Evolutionary conservation across 495 filamentous ascomycete species (phyloP).

Genomic region (Corynascus novoguineensis): DNA sequence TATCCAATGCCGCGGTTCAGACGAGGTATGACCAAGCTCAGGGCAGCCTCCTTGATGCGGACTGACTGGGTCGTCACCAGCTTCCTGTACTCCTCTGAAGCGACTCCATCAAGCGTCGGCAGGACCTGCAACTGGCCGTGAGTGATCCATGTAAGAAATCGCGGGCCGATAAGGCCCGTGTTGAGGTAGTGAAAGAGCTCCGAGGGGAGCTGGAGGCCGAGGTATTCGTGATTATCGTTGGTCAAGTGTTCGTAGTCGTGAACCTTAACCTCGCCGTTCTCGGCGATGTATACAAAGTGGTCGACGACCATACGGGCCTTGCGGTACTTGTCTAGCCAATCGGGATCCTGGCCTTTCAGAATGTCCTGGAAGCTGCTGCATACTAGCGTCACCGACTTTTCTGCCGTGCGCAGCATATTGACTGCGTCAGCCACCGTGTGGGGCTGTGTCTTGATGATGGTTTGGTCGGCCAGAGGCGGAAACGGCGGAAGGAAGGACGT

Average conservation of each 20-base stretch:
- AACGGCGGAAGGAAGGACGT: conserved; percentile 72
- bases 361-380: conserved; percentile 69
- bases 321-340: conserved; percentile 79
- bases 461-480: conserved; percentile 60
- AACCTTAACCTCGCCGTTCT: conserved; percentile 66
- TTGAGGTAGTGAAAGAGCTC: conserved; percentile 92
- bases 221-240: conserved; percentile 77
- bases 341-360: conserved; percentile 57
- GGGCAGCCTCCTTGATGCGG: conserved; percentile 64
- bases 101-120: conserved; percentile 75
- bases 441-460: conserved; percentile 42
- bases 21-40: conserved; percentile 68
- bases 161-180: conserved; percentile 69
- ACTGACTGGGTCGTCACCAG: conserved; percentile 68
- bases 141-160: conserved; percentile 73
- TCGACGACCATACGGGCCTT: conserved; percentile 77
- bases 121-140: conserved; percentile 67
- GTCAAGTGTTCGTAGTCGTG: conserved; percentile 65
- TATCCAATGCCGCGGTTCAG: conserved; percentile 75
- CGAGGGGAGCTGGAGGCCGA: conserved; percentile 80
- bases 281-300: conserved; percentile 76
- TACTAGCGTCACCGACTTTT: conserved; percentile 55
- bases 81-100: conserved; percentile 70
- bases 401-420: conserved; percentile 62
- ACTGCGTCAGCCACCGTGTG: conserved; percentile 61